phyloP scores from a whole-genome alignment of 352 stramenopile genomes.

The Pythium plurisporium region DNA sequence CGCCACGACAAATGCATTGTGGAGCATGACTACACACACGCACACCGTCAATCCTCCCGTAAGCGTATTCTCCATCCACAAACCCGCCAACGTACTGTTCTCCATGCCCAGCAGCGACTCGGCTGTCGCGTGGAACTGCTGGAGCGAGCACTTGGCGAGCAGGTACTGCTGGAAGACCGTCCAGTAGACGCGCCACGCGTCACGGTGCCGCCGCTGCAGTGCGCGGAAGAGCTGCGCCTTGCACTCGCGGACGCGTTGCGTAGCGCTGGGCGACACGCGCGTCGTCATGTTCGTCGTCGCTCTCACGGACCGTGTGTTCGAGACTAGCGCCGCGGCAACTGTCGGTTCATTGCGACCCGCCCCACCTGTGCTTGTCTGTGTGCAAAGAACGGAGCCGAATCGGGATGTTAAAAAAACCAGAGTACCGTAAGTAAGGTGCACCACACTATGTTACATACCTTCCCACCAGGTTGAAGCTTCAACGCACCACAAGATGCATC shows the following conservation, averaged over 20 bases:
- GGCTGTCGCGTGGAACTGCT: conserved; percentile 52
- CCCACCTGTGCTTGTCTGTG: conserved; percentile 13
- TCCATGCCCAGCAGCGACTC: conserved; percentile 41
- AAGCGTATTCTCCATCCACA: not conserved
- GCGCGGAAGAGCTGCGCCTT: conserved; percentile 65
- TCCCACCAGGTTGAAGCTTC: not conserved
- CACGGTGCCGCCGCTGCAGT: conserved; percentile 40
- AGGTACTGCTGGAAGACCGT: conserved; percentile 52
- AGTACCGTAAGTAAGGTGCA: not conserved
- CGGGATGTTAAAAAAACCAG: conserved; percentile 11
- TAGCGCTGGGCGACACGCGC: not conserved
- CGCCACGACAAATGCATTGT: conserved; percentile 59
- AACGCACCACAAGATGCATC: too few relatives aligned
- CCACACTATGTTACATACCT: not conserved
- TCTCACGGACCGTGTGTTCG: not conserved
- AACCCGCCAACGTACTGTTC: conserved; percentile 29
- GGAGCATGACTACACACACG: conserved; percentile 33
- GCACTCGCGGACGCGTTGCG: conserved; percentile 36
- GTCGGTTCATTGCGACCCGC: conserved; percentile 10
- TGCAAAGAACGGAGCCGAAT: conserved; percentile 9
- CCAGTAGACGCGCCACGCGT: conserved; percentile 62
- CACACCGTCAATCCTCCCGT: not conserved
- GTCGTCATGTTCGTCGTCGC: not conserved
- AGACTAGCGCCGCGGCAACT: conserved; percentile 1
- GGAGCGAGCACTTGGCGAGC: conserved; percentile 39